These are phyloP conservation scores for Paraglomus brasilianum DNA, from an alignment of 192 early-diverging fungal genomes.

Conservation along the genomic window DNA sequence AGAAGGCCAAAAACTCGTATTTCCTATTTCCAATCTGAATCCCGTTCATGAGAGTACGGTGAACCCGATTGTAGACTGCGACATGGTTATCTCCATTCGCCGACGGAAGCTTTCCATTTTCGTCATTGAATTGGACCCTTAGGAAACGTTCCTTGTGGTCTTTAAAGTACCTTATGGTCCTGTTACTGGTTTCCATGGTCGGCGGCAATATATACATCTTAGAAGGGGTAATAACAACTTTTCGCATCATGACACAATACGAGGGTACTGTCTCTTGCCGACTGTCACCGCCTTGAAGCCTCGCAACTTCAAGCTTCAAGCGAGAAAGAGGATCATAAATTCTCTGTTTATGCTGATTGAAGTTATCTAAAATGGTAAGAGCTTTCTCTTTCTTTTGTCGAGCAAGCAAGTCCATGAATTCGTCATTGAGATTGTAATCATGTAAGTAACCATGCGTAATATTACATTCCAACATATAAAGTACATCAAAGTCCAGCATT, in stretches of 20 bases:
- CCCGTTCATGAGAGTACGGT: conserved; percentile 45
- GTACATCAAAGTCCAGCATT: conserved; percentile 38
- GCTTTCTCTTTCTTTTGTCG: conserved; percentile 31
- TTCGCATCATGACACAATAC: conserved; percentile 51
- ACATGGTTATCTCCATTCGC: conserved; percentile 34
- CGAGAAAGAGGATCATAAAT: conserved; percentile 40
- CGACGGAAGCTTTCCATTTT: conserved; percentile 44
- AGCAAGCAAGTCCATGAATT: conserved; percentile 36
- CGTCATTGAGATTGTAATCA: conserved; percentile 44
- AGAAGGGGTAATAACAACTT: conserved; percentile 66
- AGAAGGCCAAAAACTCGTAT: conserved; percentile 66
- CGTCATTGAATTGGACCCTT: conserved; percentile 70
- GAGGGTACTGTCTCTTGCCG: conserved; percentile 38
- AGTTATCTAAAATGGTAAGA: conserved; percentile 39
- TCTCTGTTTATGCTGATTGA: conserved; percentile 35
- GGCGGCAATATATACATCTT: conserved; percentile 62
- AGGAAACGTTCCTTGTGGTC: conserved; percentile 56
- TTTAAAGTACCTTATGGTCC: conserved; percentile 63
- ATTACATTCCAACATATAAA: conserved; percentile 48
- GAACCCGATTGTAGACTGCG: conserved; percentile 55
- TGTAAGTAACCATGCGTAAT: conserved; percentile 41
- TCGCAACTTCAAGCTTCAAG: conserved; percentile 31
- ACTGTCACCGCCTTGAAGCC: conserved; percentile 20
- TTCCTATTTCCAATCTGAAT: conserved; percentile 52
- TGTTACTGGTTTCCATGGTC: conserved; percentile 68